Conservation (phyloP, 352 stramenopile genomes). For the Pythium plurisporium region DNA sequence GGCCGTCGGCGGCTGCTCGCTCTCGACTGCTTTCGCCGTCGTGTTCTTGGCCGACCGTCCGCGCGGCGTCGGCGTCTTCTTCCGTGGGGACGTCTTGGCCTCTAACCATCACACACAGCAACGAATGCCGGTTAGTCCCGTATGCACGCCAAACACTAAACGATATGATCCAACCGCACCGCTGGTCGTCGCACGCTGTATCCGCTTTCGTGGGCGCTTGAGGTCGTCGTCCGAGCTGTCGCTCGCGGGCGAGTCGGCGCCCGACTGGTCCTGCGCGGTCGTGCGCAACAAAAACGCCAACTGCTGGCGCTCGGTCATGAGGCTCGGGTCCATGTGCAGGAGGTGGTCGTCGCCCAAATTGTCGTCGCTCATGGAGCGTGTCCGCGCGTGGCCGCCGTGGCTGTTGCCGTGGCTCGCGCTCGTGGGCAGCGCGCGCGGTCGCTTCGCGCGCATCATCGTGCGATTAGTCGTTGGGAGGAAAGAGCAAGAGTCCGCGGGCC, state of each 20-base stretch:
- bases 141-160: neutral
- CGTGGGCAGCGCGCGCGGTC: too few relatives aligned
- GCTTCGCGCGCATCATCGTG: slow-evolving; percentile 20
- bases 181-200: slow-evolving; percentile 28
- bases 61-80: neutral
- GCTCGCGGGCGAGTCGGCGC: slow-evolving; percentile 22
- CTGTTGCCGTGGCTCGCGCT: slow-evolving; percentile 6
- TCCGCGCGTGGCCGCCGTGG: slow-evolving; percentile 5
- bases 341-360: slow-evolving; percentile 23
- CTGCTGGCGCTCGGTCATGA: slow-evolving; percentile 82
- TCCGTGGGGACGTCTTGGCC: slow-evolving; percentile 16
- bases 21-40: too few relatives aligned
- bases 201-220: slow-evolving; percentile 22
- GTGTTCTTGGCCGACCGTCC: neutral
- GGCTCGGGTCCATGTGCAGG: slow-evolving; percentile 43
- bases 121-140: neutral
- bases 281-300: slow-evolving; percentile 68
- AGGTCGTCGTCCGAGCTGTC: slow-evolving; percentile 31
- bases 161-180: too few relatives aligned
- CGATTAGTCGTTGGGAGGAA: neutral
- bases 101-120: slow-evolving; percentile 6
- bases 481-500: neutral
- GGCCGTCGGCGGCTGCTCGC: neutral
- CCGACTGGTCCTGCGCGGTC: slow-evolving; percentile 53
- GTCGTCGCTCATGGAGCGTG: slow-evolving; percentile 26